Evolutionary conservation across 257 asterid genomes (phyloP).

Genomic region (Salvia hispanica): DNA sequence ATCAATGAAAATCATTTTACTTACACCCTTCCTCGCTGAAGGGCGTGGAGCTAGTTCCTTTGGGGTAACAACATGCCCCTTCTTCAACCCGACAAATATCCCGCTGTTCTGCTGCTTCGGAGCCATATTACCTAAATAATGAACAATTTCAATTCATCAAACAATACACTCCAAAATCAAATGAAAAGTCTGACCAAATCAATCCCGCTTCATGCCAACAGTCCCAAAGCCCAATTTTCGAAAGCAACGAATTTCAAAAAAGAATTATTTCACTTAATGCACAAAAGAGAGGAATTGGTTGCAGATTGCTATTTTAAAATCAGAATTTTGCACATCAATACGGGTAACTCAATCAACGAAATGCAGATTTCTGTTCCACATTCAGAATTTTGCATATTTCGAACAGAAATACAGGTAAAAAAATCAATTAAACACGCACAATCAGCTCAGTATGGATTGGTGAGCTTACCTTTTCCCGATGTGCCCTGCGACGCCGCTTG

Average conservation of each 20-base stretch:
- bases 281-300: too few species aligned
- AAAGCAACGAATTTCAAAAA: neutral
- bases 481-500: conserved; percentile 27
- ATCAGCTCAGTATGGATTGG: neutral
- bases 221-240: neutral
- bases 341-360: too few species aligned
- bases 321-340: too few species aligned
- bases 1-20: neutral
- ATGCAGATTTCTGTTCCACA: neutral
- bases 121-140: conserved; percentile 58
- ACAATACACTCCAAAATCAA: neutral
- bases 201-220: neutral
- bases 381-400: neutral
- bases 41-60: conserved; percentile 87
- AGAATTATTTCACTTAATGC: neutral
- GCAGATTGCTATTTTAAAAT: too few species aligned
- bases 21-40: conserved; percentile 87
- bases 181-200: neutral
- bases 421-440: neutral
- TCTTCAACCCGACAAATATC: conserved; percentile 70
- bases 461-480: conserved; percentile 39
- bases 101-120: conserved; percentile 83
- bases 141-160: neutral
- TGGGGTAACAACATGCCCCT: conserved; percentile 81
- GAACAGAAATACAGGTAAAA: neutral